A percentile compares a stretch with the other conserved stretches of the same genome.
These are phyloP conservation scores for Aspergillus sp. DNA, from an alignment of 2,329 filamentous ascomycete species.

Conservation along the genomic window DNA sequence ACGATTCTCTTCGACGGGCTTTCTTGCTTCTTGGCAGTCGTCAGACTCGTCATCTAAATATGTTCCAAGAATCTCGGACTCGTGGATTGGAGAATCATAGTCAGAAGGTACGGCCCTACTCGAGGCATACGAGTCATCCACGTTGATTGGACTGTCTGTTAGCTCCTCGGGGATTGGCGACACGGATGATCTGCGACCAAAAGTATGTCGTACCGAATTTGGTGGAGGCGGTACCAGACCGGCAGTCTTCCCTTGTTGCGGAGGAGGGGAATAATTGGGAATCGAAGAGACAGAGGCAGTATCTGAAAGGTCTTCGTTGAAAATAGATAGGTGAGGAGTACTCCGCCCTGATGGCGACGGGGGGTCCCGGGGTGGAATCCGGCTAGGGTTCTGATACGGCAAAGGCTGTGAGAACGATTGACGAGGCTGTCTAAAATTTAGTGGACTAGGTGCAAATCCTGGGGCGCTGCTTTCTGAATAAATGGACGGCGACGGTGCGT, in stretches of 20 bases:
- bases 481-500: slow-evolving; percentile 32
- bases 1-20: slow-evolving; percentile 14
- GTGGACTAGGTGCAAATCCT: slow-evolving; percentile 18
- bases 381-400: slow-evolving; percentile 9
- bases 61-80: slow-evolving; percentile 40
- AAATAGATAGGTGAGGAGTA: slow-evolving; percentile 18
- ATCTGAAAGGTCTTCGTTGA: slow-evolving; percentile 24
- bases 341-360: not conserved
- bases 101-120: slow-evolving; percentile 65
- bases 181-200: slow-evolving; percentile 58
- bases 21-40: slow-evolving; percentile 11
- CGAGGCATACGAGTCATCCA: slow-evolving; percentile 59
- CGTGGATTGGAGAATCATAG: slow-evolving; percentile 50
- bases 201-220: slow-evolving; percentile 37
- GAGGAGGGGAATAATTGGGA: slow-evolving; percentile 19
- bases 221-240: slow-evolving; percentile 22
- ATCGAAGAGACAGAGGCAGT: slow-evolving; percentile 21
- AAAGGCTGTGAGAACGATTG: slow-evolving; percentile 25
- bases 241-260: slow-evolving; percentile 17
- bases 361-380: not conserved
- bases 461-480: slow-evolving; percentile 25
- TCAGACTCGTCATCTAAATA: slow-evolving; percentile 27
- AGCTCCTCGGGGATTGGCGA: slow-evolving; percentile 71
- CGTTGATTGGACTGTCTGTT: slow-evolving; percentile 43
- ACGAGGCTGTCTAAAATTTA: slow-evolving; percentile 15